Evolutionary conservation across 345 rosid genomes (phyloP).

Genomic region (Dimocarpus longan): DNA sequence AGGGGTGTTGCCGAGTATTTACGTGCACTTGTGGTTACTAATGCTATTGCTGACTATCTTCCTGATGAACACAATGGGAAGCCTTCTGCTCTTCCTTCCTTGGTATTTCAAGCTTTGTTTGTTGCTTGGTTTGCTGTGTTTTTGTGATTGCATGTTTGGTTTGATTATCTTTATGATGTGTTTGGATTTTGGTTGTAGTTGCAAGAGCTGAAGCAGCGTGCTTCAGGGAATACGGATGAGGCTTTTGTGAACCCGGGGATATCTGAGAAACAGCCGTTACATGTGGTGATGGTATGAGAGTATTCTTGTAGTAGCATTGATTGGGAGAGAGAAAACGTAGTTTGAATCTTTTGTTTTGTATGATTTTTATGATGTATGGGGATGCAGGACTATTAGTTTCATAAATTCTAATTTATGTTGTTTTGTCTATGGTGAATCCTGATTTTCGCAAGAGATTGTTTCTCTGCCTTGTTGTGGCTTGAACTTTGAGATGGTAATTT

Average conservation of each 20-base stretch:
- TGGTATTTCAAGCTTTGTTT: conserved; percentile 45
- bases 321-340: too few species aligned
- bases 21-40: conserved; percentile 79
- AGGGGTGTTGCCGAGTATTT: conserved; percentile 90
- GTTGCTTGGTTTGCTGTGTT: not conserved
- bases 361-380: not conserved
- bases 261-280: conserved; percentile 93
- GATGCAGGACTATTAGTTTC: not conserved
- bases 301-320: too few species aligned
- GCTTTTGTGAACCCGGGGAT: conserved; percentile 76
- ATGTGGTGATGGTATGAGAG: conserved; percentile 69
- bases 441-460: too few species aligned
- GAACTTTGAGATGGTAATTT: conserved; percentile 8
- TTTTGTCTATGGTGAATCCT: too few species aligned
- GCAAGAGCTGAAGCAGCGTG: conserved; percentile 94
- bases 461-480: not conserved
- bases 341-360: too few species aligned
- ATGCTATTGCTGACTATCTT: conserved; percentile 87
- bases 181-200: conserved; percentile 52
- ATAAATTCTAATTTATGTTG: too few species aligned
- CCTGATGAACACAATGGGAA: conserved; percentile 86
- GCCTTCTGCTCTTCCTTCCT: conserved; percentile 79
- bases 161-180: conserved; percentile 12
- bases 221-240: conserved; percentile 70
- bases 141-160: not conserved